These are phyloP conservation scores for Vaccinium vitisidaea DNA, from an alignment of 148 eudicot genomes.

Conservation along the genomic window DNA sequence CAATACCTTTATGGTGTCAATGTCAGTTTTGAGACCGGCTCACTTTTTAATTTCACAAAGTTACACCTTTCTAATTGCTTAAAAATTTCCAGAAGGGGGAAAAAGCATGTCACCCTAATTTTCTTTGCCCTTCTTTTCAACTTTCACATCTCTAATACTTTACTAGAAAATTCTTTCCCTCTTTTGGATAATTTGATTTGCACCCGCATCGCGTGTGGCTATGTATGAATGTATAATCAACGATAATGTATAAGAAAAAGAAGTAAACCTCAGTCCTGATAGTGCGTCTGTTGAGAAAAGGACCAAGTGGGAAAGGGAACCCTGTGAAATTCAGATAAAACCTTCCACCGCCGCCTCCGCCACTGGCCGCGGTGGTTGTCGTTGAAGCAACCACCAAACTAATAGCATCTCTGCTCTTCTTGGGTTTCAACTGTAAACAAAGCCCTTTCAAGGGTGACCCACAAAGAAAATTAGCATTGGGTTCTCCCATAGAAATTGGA, in stretches of 20 bases:
- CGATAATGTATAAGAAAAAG: background rate
- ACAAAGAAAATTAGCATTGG: conserved; percentile 30
- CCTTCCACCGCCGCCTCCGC: conserved; percentile 46
- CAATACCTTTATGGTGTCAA: too few relatives aligned
- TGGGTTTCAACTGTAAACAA: conserved; percentile 31
- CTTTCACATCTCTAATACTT: too few relatives aligned
- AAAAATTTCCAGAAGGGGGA: too few relatives aligned
- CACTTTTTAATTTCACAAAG: too few relatives aligned
- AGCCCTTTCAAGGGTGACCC: conserved; percentile 39
- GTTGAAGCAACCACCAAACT: conserved; percentile 55
- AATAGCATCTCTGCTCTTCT: conserved; percentile 16
- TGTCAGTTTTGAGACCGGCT: too few relatives aligned
- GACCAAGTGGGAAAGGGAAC: conserved; percentile 94
- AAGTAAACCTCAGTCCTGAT: conserved; percentile 72
- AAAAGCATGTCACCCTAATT: too few relatives aligned
- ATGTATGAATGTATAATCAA: background rate
- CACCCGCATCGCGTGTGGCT: too few relatives aligned
- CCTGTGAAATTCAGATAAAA: conserved; percentile 90
- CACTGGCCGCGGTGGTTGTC: conserved; percentile 2
- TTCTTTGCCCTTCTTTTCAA: too few relatives aligned
- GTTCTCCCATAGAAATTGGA: conserved; percentile 25
- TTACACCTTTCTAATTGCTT: too few relatives aligned
- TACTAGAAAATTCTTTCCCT: too few relatives aligned
- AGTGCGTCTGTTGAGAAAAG: conserved; percentile 86
- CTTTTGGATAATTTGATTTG: too few relatives aligned